Conservation (phyloP, 2,329 filamentous ascomycete species). For the Leptodontidium sp. region DNA sequence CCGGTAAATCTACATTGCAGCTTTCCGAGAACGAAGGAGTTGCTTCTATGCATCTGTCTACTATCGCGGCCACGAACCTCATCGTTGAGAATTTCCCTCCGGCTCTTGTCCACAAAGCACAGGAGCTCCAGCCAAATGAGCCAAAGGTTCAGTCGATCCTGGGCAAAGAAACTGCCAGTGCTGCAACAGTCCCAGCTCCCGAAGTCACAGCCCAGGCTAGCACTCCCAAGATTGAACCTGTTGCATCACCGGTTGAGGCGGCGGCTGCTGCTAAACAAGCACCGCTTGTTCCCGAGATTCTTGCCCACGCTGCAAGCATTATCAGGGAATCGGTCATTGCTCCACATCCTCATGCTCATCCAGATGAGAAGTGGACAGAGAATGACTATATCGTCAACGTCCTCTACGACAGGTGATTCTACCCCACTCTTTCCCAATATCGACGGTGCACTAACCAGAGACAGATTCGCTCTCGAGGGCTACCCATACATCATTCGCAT, state of each 20-base stretch:
- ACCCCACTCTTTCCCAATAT: not conserved
- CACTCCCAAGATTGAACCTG: conserved; percentile 10
- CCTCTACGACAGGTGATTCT: conserved; percentile 28
- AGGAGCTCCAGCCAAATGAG: conserved; percentile 17
- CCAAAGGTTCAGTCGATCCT: not conserved
- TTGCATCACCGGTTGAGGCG: not conserved
- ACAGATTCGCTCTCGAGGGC: conserved; percentile 29
- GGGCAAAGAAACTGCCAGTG: conserved; percentile 1
- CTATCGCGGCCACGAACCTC: conserved; percentile 17
- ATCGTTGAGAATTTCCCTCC: conserved; percentile 30
- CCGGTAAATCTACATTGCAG: conserved; percentile 23
- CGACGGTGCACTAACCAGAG: not conserved
- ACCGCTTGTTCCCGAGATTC: not conserved
- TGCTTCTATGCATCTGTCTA: conserved; percentile 22
- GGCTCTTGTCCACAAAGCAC: conserved; percentile 16
- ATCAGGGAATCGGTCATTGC: not conserved
- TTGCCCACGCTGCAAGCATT: not conserved
- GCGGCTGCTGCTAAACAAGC: conserved; percentile 12
- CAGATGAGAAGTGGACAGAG: conserved; percentile 25
- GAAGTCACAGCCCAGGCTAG: not conserved
- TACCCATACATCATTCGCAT: conserved; percentile 28
- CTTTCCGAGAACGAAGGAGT: conserved; percentile 24
- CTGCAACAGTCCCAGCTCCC: not conserved
- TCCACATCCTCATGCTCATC: conserved; percentile 11
- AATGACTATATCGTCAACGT: conserved; percentile 32